Conservation (phyloP, 192 early-diverging fungal genomes). For the Obelidium mucronatum region DNA sequence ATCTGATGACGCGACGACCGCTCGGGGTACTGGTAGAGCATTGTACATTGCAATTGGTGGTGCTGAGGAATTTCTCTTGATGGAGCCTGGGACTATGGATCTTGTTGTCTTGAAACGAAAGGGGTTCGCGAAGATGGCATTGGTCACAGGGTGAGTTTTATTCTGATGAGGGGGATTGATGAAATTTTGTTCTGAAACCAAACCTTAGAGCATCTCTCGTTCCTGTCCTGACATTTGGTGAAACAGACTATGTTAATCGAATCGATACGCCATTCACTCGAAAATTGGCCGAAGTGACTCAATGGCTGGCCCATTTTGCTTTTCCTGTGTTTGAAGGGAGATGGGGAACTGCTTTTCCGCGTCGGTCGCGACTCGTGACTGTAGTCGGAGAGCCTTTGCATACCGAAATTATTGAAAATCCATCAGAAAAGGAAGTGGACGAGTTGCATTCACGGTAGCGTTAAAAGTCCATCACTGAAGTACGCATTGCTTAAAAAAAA, state of each 20-base stretch:
- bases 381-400: conserved; percentile 30
- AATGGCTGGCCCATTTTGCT: conserved; percentile 34
- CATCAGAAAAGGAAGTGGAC: conserved; percentile 24
- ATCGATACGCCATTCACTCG: conserved; percentile 40
- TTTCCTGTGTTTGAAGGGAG: conserved; percentile 33
- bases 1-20: too few species aligned
- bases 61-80: conserved; percentile 42
- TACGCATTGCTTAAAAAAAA: neutral
- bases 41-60: conserved; percentile 45
- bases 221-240: conserved; percentile 39
- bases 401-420: neutral
- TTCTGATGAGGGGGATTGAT: too few species aligned
- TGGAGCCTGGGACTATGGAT: conserved; percentile 42
- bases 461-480: neutral
- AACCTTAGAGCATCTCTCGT: conserved; percentile 31
- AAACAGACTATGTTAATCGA: conserved; percentile 38
- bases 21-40: conserved; percentile 33
- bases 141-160: conserved; percentile 41
- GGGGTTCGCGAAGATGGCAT: conserved; percentile 48
- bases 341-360: conserved; percentile 31
- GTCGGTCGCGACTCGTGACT: conserved; percentile 16
- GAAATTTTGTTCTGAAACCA: neutral
- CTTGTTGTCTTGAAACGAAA: conserved; percentile 51
- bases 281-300: conserved; percentile 14
- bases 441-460: conserved; percentile 19